Evolutionary conservation across 495 filamentous ascomycete species (phyloP), one percentile per base, ranked within the genome.

Genomic region (Xylaria flabelliformis): DNA sequence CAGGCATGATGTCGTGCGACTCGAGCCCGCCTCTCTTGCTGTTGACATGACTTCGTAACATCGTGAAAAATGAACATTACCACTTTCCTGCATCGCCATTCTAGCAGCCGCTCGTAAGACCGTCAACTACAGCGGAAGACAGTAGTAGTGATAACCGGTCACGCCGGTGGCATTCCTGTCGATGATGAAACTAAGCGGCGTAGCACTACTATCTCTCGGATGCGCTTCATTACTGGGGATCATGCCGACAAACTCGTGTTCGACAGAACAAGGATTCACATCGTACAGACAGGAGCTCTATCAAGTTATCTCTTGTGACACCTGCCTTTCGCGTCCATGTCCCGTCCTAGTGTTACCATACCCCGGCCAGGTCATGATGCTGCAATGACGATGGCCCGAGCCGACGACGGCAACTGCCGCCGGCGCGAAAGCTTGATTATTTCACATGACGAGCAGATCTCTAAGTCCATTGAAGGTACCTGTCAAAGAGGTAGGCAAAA

Each of bases 191-290:
- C 26, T 29, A 29, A 29, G 26, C 26, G 26, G 26, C 26, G 26
- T 29, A 29, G 26, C 26, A 29, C 26, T 29, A 29, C 2, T 1
- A n/a, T 26, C 6, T 63, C 61, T 63, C 12, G 4, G 34, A n/a
- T 41, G 42, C n/a, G 1, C 19, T 34, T 24, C n/a, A 34, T 3
- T 10, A 39, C 34, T 13, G 19, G 41, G n/a, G 42, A 3, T 9
- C 26, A n/a, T 2, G 46, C 48, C 48, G 34, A 41, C 48, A n/a
- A 44, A 36, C 44, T 41, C 34, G 15, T 56, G 65, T 67, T 67
- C 34, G 44, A 6, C 32, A 42, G 21, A 9, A 32, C 36, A 67
- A 21, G 65, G 65, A 19, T 56, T 19, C 19, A 17, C 29, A 55
- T 48, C 46, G 17, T 39, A 48, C 64, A 67, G 64, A 26, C 48